Percentiles rank a stretch among this genome's conserved stretches.
Evolutionary conservation across 2,329 filamentous ascomycete species (phyloP).

Genomic region (Alternaria viburni): DNA sequence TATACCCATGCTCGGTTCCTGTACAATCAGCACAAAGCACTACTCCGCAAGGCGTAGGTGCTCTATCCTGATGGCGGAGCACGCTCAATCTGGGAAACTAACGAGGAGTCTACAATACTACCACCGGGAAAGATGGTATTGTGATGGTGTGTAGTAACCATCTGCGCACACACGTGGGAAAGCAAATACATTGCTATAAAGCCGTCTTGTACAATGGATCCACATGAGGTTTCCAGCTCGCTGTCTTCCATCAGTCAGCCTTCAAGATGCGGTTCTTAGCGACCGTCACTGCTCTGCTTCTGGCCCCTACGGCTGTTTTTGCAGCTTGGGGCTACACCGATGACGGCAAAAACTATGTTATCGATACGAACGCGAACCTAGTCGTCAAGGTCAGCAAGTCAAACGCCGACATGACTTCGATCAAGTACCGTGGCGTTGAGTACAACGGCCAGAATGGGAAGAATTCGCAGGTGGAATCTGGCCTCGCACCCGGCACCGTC

Average conservation of each 20-base stretch:
- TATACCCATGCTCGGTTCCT: background rate
- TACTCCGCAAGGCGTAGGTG: slow-evolving; percentile 1
- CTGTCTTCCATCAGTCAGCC: background rate
- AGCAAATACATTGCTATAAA: background rate
- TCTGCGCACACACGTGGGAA: background rate
- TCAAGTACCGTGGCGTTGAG: slow-evolving; percentile 64
- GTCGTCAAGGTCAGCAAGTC: slow-evolving; percentile 45
- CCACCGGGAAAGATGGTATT: background rate
- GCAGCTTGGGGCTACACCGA: slow-evolving; percentile 52
- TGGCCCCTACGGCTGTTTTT: slow-evolving; percentile 38
- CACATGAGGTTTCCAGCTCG: background rate
- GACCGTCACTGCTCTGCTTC: slow-evolving; percentile 20
- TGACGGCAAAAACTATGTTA: slow-evolving; percentile 49
- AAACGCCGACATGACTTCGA: slow-evolving; percentile 67
- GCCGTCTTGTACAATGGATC: background rate
- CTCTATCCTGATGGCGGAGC: background rate
- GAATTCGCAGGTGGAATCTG: slow-evolving; percentile 63
- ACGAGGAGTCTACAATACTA: background rate
- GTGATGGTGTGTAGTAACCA: background rate
- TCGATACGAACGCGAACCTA: slow-evolving; percentile 38
- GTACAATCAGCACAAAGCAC: background rate
- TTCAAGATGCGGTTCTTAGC: slow-evolving; percentile 23
- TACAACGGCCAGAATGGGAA: slow-evolving; percentile 51
- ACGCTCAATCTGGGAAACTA: background rate
- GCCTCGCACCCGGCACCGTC: slow-evolving; percentile 62